A percentile compares a stretch with the other conserved stretches of the same genome.
Conservation (phyloP, 495 filamentous ascomycete genomes). For the Podospora australis region DNA sequence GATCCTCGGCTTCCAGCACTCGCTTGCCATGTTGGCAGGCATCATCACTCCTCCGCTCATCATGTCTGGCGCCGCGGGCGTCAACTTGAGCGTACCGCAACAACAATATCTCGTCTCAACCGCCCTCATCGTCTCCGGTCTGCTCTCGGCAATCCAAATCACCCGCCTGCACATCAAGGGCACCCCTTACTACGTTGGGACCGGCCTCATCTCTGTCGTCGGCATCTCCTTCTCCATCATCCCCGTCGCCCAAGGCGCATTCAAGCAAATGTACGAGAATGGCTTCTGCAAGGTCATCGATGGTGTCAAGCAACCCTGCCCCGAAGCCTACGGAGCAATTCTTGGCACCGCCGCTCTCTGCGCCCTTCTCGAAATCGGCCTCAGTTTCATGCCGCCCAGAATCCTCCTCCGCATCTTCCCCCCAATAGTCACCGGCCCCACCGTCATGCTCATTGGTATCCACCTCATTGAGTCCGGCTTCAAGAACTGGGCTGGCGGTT, state of each 20-base stretch:
- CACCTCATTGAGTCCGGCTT: slow-evolving; percentile 70
- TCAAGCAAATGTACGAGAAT: slow-evolving; percentile 79
- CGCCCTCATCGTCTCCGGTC: slow-evolving; percentile 77
- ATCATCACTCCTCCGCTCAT: slow-evolving; percentile 76
- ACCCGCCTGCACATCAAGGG: slow-evolving; percentile 72
- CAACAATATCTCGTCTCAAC: slow-evolving; percentile 86
- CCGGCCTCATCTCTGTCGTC: slow-evolving; percentile 85
- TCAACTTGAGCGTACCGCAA: slow-evolving; percentile 52
- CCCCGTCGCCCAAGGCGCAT: slow-evolving; percentile 70
- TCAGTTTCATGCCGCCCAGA: slow-evolving; percentile 66
- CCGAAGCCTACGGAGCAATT: slow-evolving; percentile 77
- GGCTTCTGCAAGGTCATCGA: slow-evolving; percentile 60
- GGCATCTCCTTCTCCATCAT: slow-evolving; percentile 85
- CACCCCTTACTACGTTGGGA: slow-evolving; percentile 82
- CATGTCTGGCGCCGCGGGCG: slow-evolving; percentile 56
- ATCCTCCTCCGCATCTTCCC: slow-evolving; percentile 76
- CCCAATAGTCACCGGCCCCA: slow-evolving; percentile 81
- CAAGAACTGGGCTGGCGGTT: slow-evolving; percentile 78
- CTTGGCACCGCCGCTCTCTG: slow-evolving; percentile 67
- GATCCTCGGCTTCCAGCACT: slow-evolving; percentile 43
- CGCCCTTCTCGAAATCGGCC: slow-evolving; percentile 66
- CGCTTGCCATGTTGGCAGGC: slow-evolving; percentile 49
- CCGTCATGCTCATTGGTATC: slow-evolving; percentile 64
- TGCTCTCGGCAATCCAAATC: slow-evolving; percentile 76
- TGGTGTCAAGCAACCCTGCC: slow-evolving; percentile 69